Evolutionary conservation across 495 filamentous ascomycete genomes (phyloP), one percentile per base, ranked within the genome.

Genomic region (Daldinia grandis): DNA sequence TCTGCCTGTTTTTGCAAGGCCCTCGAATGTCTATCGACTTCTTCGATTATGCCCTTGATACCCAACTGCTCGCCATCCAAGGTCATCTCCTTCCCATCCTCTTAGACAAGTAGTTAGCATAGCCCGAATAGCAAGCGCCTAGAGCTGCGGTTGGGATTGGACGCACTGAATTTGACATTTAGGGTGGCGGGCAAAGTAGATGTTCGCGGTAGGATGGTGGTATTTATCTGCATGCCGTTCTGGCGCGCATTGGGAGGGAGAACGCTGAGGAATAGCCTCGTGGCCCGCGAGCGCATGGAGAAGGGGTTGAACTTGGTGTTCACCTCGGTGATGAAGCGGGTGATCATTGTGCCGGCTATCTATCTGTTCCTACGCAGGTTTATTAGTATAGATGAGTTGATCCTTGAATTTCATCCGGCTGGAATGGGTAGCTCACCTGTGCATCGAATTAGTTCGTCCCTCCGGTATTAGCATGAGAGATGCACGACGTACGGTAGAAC

Each of bases 221-320:
- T 91, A 62, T 90, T 87, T 77, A 99, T 91, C 77, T 87, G 89
- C 86, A 94, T 92, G 51, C 83, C 85, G 19, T 75, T 82, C 50
- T 85, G 83, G 47, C 92, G 87, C 27, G 93, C 90, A 61, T 91
- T 88, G 21, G 91, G 87, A 7, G 95, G 95, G n/a, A 99, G 89
- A 49, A 91, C 85, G 24, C 92, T 89, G 69, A 98, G 91, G 78
- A 99, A 93, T 50, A 94, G 81, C 12, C 96, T 89, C 33, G 93
- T 93, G 31, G 93, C 90, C 73, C 93, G 92, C 37, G 91, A 85
- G 73, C 85, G 82, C 14, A 86, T 83, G 5, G 86, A 87, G 87
- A 98, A 99, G 21, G 96, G 96, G 81, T 97, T 97, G 90, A 97
- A 98, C 75, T 85, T 87, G 70, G 92, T 90, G 64, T 87, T 86